A percentile compares a stretch with the other conserved stretches of the same genome.
phyloP scores from a whole-genome alignment of 768 basidiomycete species.

The Pulveroboletus sp. region DNA sequence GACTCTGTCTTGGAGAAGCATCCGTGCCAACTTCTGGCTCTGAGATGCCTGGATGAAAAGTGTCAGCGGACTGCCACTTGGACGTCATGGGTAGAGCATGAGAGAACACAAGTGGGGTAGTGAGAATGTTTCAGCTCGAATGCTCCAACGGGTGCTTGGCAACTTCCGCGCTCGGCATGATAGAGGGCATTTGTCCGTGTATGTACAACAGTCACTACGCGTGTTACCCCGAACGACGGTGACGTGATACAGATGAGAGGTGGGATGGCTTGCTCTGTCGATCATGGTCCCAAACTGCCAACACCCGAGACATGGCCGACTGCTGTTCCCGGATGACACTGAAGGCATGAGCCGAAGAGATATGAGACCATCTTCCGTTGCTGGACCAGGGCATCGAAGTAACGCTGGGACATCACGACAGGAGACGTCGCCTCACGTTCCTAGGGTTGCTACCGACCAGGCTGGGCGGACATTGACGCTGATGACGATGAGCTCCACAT shows the following conservation, averaged over 20 bases:
- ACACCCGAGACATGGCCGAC: background rate
- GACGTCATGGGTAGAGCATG: constrained; percentile 15
- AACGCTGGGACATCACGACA: constrained; percentile 1
- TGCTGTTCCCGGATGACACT: background rate
- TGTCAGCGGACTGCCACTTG: constrained; percentile 8
- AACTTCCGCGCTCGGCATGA: background rate
- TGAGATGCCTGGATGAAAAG: constrained; percentile 6
- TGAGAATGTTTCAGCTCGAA: background rate
- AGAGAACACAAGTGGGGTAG: background rate
- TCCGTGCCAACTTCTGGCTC: constrained; percentile 8
- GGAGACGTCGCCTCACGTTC: constrained; percentile 10
- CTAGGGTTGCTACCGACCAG: background rate
- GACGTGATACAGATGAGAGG: background rate
- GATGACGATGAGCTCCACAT: constrained; percentile 5
- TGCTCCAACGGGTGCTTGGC: constrained; percentile 8
- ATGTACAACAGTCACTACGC: constrained; percentile 2
- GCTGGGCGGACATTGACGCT: constrained; percentile 11
- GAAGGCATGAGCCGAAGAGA: background rate
- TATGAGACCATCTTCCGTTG: background rate
- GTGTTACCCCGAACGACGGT: background rate
- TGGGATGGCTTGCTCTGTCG: background rate
- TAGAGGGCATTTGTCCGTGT: background rate
- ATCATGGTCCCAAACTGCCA: background rate
- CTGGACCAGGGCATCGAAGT: background rate
- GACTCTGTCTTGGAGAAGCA: background rate